Evolutionary conservation across 2,329 filamentous ascomycete genomes (phyloP), one percentile per base, ranked within the genome.

Genomic region (Aureobasidium uvarum): DNA sequence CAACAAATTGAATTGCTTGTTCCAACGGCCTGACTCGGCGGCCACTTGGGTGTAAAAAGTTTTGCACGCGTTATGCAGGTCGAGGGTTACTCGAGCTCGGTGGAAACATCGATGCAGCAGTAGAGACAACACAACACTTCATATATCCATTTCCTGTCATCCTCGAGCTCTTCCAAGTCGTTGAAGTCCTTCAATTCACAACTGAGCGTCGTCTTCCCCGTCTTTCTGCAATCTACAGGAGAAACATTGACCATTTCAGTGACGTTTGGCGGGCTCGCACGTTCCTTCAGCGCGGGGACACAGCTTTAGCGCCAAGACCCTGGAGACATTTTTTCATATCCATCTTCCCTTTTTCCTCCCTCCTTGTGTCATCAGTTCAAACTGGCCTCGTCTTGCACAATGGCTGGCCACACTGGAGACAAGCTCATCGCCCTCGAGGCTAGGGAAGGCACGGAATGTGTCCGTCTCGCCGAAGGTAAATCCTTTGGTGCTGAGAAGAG

Each of bases 401-500:
- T 68, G 67, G 65, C 67, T 66, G 67, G 64, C 56, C 65, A 68
- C 62, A 67, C 65, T 63, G 66, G 54, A 59, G 67, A 68, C 28
- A 68, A 66, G 51, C 65, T 90, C 74, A 85, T 96, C 81, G 90
- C 89, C 77, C 89, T 99, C 71, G 94, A 99, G 83, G 88, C 99
- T 71, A 85, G 95, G 78, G 93, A 98, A 83, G 92, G 93, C 79
- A 87, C 89, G 66, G 86, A 71, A 36, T 67, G 68, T 66, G 69
- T 76, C 63, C 74, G 75, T 66, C 73, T 92, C 75, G 96, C 92
- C 83, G 91, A 96, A 77, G 95, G 95, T 72, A 92, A 91, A 83
- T 96, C 92, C 85, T 99, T 99, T 77, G 95, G 95, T 79, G 93
- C 94, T 69, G 85, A 91, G 75, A 96, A 93, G 85, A 96, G 91